Conservation (phyloP, 805 yeast genomes). For the Ogataea ramenticola region DNA sequence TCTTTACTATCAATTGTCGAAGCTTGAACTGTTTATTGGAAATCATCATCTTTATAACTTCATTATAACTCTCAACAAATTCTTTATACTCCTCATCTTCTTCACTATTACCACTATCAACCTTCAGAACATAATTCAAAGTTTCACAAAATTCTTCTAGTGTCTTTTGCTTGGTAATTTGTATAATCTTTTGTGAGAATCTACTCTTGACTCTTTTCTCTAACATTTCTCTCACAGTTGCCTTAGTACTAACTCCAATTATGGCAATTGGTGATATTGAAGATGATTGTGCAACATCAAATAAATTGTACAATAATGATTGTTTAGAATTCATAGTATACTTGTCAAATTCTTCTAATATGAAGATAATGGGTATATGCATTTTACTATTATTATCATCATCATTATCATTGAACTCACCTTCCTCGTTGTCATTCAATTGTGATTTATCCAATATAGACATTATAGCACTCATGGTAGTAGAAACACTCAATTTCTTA, state of each 20-base stretch:
- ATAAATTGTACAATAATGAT: slow-evolving; percentile 76
- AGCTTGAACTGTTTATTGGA: slow-evolving; percentile 24
- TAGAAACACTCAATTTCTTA: slow-evolving; percentile 47
- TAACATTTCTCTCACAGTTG: slow-evolving; percentile 70
- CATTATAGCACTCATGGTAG: slow-evolving; percentile 54
- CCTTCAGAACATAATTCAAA: slow-evolving; percentile 18
- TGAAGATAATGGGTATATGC: slow-evolving; percentile 56
- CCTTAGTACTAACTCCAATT: slow-evolving; percentile 68
- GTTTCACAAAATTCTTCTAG: slow-evolving; percentile 45
- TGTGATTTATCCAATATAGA: slow-evolving; percentile 38
- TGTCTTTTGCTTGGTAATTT: slow-evolving; percentile 42
- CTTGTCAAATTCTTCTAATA: slow-evolving; percentile 80
- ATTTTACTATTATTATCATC: slow-evolving; percentile 15
- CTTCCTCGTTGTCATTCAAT: slow-evolving; percentile 10
- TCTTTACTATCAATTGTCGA: slow-evolving; percentile 30
- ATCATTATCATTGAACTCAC: slow-evolving; percentile 4
- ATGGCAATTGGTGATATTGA: slow-evolving; percentile 65
- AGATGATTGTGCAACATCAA: slow-evolving; percentile 70
- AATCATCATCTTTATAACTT: slow-evolving; percentile 23
- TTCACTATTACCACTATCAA: slow-evolving; percentile 22
- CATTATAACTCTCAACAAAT: slow-evolving; percentile 22
- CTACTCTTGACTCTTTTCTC: slow-evolving; percentile 91
- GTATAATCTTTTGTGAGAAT: slow-evolving; percentile 72
- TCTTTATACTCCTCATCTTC: slow-evolving; percentile 12
- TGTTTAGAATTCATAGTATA: slow-evolving; percentile 72